These are phyloP conservation scores for Phytopythium vexans DNA, from an alignment of 352 stramenopile genomes.

Conservation along the genomic window DNA sequence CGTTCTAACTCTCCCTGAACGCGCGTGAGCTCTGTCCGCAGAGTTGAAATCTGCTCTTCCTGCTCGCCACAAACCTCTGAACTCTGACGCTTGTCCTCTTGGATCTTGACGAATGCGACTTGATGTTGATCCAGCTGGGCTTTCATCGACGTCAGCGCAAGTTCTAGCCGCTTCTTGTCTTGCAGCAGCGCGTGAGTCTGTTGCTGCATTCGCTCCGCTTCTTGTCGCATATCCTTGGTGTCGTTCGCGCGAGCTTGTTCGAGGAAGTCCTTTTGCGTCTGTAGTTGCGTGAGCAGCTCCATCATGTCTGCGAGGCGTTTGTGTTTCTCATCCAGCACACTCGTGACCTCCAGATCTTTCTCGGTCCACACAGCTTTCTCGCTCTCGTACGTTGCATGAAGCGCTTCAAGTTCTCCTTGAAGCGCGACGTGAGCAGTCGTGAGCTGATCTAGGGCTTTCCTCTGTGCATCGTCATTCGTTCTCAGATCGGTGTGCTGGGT, in stretches of 20 bases:
- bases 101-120: slow-evolving; percentile 21
- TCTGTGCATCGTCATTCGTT: slow-evolving; percentile 6
- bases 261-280: slow-evolving; percentile 41
- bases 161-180: slow-evolving; percentile 40
- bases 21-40: slow-evolving; percentile 18
- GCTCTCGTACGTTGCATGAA: slow-evolving; percentile 11
- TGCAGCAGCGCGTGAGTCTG: slow-evolving; percentile 24
- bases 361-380: slow-evolving; percentile 33
- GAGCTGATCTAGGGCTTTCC: slow-evolving; percentile 9
- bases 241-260: slow-evolving; percentile 45
- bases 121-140: slow-evolving; percentile 26
- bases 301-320: slow-evolving; percentile 61
- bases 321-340: slow-evolving; percentile 44
- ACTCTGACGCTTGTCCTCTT: slow-evolving; percentile 31
- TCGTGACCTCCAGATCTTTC: slow-evolving; percentile 22
- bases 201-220: slow-evolving; percentile 39
- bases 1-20: slow-evolving; percentile 46
- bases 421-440: slow-evolving; percentile 11
- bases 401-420: slow-evolving; percentile 21
- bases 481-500: slow-evolving; percentile 9
- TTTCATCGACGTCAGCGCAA: slow-evolving; percentile 16
- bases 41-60: slow-evolving; percentile 23
- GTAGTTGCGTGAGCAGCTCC: slow-evolving; percentile 53
- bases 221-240: slow-evolving; percentile 25
- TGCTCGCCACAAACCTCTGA: slow-evolving; percentile 8